These are phyloP conservation scores for Aspergillus haitiensis DNA, from an alignment of 495 filamentous ascomycete genomes.

Conservation along the genomic window DNA sequence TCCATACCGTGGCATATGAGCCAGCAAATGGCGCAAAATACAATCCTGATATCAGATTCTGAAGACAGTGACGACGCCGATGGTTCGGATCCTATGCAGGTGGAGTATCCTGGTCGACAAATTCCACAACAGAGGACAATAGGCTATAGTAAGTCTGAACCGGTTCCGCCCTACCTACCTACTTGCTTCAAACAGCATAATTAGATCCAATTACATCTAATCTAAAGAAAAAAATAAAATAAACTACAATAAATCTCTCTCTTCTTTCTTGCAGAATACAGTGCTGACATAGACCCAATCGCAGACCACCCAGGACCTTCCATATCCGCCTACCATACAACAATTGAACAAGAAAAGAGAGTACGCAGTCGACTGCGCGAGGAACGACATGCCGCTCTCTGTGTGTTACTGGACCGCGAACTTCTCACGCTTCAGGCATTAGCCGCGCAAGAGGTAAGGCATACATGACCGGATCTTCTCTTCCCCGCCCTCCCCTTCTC, in stretches of 20 bases:
- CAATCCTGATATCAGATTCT: not conserved
- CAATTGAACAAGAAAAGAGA: conserved; percentile 25
- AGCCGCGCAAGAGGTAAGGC: conserved; percentile 34
- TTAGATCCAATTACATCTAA: not conserved
- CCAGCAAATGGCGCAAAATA: not conserved
- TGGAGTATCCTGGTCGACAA: conserved; percentile 3
- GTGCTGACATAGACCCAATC: not conserved
- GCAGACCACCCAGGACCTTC: not conserved
- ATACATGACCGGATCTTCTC: conserved; percentile 2
- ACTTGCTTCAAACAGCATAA: not conserved
- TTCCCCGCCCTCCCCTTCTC: not conserved
- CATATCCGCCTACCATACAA: conserved; percentile 11
- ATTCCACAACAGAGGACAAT: not conserved
- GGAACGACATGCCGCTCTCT: conserved; percentile 39
- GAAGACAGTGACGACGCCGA: not conserved
- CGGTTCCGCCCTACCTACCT: not conserved
- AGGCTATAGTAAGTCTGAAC: not conserved
- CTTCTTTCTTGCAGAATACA: not conserved
- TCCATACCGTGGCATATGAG: not conserved
- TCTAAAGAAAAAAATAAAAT: not conserved
- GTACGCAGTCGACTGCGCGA: conserved; percentile 32
- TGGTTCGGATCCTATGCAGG: not conserved
- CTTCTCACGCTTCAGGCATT: conserved; percentile 39
- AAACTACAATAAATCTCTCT: not conserved
- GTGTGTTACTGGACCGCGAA: conserved; percentile 39